Evolutionary conservation across 2,329 filamentous ascomycete genomes (phyloP).

Genomic region (Aspergillus jensenii): DNA sequence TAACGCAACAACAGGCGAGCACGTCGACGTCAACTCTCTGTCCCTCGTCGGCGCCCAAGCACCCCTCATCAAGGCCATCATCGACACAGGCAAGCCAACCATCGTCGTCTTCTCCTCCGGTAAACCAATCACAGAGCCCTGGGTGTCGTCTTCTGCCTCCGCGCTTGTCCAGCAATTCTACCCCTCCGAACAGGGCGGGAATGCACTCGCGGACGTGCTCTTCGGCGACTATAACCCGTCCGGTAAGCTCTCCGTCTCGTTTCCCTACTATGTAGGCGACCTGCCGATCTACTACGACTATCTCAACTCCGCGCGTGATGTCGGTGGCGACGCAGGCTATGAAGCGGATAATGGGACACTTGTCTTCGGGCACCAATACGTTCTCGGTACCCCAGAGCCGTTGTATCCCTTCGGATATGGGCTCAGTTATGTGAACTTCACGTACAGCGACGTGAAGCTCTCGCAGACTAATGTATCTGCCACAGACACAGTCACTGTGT

Average conservation of each 20-base stretch:
- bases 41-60: constrained; percentile 70
- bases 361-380: constrained; percentile 65
- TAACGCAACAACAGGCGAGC: constrained; percentile 74
- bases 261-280: constrained; percentile 66
- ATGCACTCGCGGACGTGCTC: constrained; percentile 65
- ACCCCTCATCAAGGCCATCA: constrained; percentile 64
- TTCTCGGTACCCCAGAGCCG: constrained; percentile 59
- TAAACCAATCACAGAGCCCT: constrained; percentile 71
- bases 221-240: constrained; percentile 66
- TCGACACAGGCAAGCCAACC: constrained; percentile 66
- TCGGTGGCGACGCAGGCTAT: constrained; percentile 54
- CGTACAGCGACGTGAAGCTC: constrained; percentile 44
- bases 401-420: constrained; percentile 69
- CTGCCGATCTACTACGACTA: constrained; percentile 72
- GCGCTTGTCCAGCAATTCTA: constrained; percentile 75
- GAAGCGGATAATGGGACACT: constrained; percentile 60
- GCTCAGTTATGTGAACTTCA: constrained; percentile 63
- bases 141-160: constrained; percentile 65
- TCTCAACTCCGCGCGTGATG: constrained; percentile 63
- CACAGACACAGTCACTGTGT: constrained; percentile 57
- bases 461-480: constrained; percentile 49
- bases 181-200: constrained; percentile 66
- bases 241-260: constrained; percentile 65
- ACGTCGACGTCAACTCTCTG: constrained; percentile 65
- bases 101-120: constrained; percentile 68